phyloP scores from a whole-genome alignment of 805 yeast genomes.

The Sugiyamaella boreocaroliniensis region DNA sequence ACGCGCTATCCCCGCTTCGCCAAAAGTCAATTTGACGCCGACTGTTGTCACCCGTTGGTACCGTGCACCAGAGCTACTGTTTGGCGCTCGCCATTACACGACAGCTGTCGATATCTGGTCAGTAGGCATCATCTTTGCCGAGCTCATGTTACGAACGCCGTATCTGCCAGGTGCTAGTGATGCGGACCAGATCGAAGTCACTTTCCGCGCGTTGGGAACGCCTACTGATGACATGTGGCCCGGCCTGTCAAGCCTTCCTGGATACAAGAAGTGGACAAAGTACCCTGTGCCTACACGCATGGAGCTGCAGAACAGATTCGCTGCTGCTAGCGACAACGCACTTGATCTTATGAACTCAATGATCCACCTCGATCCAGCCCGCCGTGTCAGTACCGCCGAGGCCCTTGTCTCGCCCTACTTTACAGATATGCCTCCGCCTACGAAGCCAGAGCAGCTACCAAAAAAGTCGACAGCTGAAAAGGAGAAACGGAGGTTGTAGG shows the following conservation, averaged over 20 bases:
- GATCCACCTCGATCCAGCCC: constrained; percentile 72
- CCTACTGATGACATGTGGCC: constrained; percentile 94
- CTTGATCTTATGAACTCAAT: constrained; percentile 65
- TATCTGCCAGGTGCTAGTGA: constrained; percentile 92
- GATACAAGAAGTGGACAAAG: constrained; percentile 51
- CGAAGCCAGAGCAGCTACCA: constrained; percentile 59
- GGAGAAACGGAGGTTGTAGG: background rate
- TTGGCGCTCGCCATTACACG: constrained; percentile 85
- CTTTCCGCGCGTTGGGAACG: constrained; percentile 91
- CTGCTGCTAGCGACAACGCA: constrained; percentile 86
- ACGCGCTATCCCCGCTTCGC: constrained; percentile 62
- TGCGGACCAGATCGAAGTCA: constrained; percentile 82
- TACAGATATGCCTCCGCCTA: constrained; percentile 65
- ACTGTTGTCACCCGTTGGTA: constrained; percentile 98
- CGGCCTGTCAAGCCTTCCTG: constrained; percentile 70
- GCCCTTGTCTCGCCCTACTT: constrained; percentile 67
- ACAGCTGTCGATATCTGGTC: constrained; percentile 94
- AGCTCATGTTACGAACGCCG: constrained; percentile 89
- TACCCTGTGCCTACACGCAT: constrained; percentile 79
- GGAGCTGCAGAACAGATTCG: constrained; percentile 74
- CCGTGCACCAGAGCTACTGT: constrained; percentile 86
- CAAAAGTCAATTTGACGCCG: constrained; percentile 65
- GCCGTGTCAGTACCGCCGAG: constrained; percentile 55
- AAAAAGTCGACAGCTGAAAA: constrained; percentile 23
- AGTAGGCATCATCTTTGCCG: constrained; percentile 93